These are phyloP conservation scores for Trichoderma endophyticum DNA, from an alignment of 2,329 filamentous ascomycete species.

Conservation along the genomic window DNA sequence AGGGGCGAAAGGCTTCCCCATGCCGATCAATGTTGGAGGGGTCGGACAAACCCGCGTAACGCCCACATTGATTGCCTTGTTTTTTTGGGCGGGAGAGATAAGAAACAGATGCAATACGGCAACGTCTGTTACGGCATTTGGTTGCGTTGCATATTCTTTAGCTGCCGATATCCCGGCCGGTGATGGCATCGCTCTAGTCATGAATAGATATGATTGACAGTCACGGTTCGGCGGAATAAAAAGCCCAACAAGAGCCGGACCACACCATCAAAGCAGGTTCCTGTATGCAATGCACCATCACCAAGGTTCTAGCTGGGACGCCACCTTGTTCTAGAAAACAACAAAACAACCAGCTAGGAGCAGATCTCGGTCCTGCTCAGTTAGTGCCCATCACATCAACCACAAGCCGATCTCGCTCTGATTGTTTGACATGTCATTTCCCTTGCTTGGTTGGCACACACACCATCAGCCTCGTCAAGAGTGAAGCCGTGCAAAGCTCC, in stretches of 20 bases:
- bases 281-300: constrained; percentile 7
- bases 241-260: constrained; percentile 5
- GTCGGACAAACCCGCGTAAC: constrained; percentile 10
- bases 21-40: constrained; percentile 12
- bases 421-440: background rate
- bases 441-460: background rate
- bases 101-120: background rate
- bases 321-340: constrained; percentile 4
- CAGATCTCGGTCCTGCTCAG: constrained; percentile 6
- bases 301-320: background rate
- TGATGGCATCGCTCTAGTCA: background rate
- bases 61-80: background rate
- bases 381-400: background rate
- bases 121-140: background rate
- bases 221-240: background rate
- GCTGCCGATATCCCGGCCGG: background rate
- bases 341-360: background rate
- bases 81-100: background rate
- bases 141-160: background rate
- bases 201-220: background rate
- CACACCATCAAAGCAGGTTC: background rate
- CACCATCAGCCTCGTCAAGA: background rate
- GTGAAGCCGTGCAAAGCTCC: background rate
- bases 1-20: constrained; percentile 1
- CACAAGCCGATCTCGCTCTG: background rate